These are phyloP conservation scores for Chaetomium fimeti DNA, from an alignment of 495 filamentous ascomycete species.

Conservation along the genomic window DNA sequence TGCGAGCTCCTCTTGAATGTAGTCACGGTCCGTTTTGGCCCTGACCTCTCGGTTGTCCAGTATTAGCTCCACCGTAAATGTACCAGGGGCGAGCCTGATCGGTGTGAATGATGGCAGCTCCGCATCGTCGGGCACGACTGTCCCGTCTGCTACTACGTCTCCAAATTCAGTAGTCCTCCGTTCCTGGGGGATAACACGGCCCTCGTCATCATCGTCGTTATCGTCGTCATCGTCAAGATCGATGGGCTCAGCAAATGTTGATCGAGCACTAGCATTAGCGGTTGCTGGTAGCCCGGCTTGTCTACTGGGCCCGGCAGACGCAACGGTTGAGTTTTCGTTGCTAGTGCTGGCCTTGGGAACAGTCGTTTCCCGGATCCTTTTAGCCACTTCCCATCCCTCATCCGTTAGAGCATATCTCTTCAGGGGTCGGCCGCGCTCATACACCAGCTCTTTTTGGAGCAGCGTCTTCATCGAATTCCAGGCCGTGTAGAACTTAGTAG, in stretches of 20 bases:
- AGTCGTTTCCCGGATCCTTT: conserved; percentile 55
- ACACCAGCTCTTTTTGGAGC: conserved; percentile 70
- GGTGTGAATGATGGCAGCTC: conserved; percentile 55
- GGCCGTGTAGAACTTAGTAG: conserved; percentile 72
- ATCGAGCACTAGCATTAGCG: not conserved
- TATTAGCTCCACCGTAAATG: conserved; percentile 71
- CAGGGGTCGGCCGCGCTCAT: conserved; percentile 65
- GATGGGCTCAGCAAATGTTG: not conserved
- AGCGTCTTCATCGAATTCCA: conserved; percentile 86
- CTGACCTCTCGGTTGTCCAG: conserved; percentile 78
- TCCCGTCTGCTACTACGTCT: conserved; percentile 46
- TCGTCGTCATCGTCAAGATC: conserved; percentile 19
- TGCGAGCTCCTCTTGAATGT: conserved; percentile 70
- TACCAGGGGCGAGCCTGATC: conserved; percentile 59
- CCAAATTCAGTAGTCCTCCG: conserved; percentile 23
- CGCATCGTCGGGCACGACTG: conserved; percentile 32
- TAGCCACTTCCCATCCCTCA: conserved; percentile 76
- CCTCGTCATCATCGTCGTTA: conserved; percentile 12
- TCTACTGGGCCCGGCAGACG: not conserved
- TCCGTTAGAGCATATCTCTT: conserved; percentile 71
- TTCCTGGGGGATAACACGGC: conserved; percentile 13
- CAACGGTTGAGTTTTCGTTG: not conserved
- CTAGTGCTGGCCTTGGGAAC: conserved; percentile 4
- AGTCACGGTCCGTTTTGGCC: conserved; percentile 72
- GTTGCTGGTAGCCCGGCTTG: not conserved